Evolutionary conservation across 257 asterid genomes (phyloP), one percentile per base, ranked within the genome.

Genomic region (Euphrasia confusa): DNA sequence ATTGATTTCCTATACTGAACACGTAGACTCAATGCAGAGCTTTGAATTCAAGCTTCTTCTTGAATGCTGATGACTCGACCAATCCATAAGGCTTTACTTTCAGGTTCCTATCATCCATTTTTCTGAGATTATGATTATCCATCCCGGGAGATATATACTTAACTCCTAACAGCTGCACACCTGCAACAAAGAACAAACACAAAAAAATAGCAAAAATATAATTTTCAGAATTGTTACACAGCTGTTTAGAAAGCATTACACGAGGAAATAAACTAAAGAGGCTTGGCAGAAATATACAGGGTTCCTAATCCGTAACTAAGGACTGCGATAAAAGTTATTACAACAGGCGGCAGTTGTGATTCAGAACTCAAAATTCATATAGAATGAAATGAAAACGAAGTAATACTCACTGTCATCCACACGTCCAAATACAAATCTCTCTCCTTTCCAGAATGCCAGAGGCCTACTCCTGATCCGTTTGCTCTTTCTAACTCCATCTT

Each of bases 381-480:
- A 37, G 42, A 21, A 54, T 55, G 60, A 48, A 67, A 44, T 52
- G 61, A 62, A 59, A 26, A 45, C 32, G 42, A 37, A 55, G 12
- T 8, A 55, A 65, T 71, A 80, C 97, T 77, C 74, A 89, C 99
- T 81, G 71, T 79, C 70, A 54, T 81, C 64, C 21, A 83, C 72
- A 60, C 95, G 85, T 44, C 87, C 91, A 71, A 77, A 92, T 61
- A 90, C 32, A 62, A 82, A 68, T 64, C 95, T 79, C 81, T 90
- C 98, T 21, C 98, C 98, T 78, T 79, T 88, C 98, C 98, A 88
- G 74, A 66, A 93, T 63, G 83, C 94, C 65, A 93, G 79, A 65
- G 96, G 97, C 72, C 96, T 89, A 69, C 66, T 79, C 78, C 72
- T 87, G 71, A 85, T 74, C 77, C 99, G 75, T 81, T 75, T 85